Evolutionary conservation across 78 protist genomes (phyloP).

Genomic region (Polysphondylium violaceum): DNA sequence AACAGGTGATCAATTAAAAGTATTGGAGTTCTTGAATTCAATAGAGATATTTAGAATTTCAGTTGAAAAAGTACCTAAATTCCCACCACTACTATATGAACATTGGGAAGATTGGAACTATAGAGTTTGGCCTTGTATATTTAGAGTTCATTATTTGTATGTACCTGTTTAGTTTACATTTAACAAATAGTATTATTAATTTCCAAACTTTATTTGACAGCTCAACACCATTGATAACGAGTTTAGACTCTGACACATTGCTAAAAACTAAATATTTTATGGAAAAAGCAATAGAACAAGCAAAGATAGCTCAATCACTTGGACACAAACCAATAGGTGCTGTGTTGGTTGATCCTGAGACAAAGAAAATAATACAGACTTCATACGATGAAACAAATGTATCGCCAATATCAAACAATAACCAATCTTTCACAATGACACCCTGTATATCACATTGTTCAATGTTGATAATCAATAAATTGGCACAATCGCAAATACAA

Average conservation of each 20-base stretch:
- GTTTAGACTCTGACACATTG: conserved; percentile 15
- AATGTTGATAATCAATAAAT: conserved; percentile 32
- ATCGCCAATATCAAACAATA: not conserved
- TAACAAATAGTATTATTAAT: not conserved
- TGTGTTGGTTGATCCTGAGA: conserved; percentile 49
- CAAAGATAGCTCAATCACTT: conserved; percentile 37
- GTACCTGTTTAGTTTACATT: not conserved
- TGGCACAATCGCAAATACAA: conserved; percentile 7
- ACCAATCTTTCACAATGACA: not conserved
- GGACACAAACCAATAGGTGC: conserved; percentile 45
- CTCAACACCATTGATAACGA: conserved; percentile 60
- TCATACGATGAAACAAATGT: conserved; percentile 21
- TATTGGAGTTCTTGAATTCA: not conserved
- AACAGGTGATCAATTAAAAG: conserved; percentile 4
- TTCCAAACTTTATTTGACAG: not conserved
- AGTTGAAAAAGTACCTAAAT: conserved; percentile 25
- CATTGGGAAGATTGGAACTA: conserved; percentile 34
- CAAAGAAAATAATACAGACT: not conserved
- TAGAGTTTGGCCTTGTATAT: conserved; percentile 56
- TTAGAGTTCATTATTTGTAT: conserved; percentile 50
- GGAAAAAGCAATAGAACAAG: conserved; percentile 57
- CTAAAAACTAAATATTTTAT: conserved; percentile 15
- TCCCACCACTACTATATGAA: conserved; percentile 34
- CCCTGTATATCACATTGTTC: conserved; percentile 54
- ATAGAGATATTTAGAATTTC: not conserved